A percentile compares a stretch with the other conserved stretches of the same genome.
These are phyloP conservation scores for Cephalotrichum gorgonifer DNA, from an alignment of 2,329 filamentous ascomycete species.

Conservation along the genomic window DNA sequence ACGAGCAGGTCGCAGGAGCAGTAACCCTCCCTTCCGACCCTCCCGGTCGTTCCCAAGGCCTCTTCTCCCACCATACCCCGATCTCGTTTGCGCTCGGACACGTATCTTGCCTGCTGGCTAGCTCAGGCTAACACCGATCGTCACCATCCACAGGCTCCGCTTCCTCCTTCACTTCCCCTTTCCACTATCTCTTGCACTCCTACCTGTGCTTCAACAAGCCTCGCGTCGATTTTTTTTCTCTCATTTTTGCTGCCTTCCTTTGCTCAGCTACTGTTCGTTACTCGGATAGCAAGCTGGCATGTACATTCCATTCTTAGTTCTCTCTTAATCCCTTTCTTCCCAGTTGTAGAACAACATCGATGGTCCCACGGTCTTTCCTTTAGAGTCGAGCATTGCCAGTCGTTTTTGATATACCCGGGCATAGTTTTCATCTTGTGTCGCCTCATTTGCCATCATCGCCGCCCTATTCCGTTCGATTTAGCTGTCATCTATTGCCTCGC, in stretches of 20 bases:
- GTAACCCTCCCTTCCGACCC: background rate
- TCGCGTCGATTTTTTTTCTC: background rate
- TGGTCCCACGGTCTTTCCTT: background rate
- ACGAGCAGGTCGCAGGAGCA: background rate
- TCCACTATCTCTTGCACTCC: background rate
- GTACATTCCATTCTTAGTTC: conserved; percentile 1
- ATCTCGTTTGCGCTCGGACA: background rate
- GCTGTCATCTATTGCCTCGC: background rate
- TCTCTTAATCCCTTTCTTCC: background rate
- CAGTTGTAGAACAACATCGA: background rate
- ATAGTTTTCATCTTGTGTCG: background rate
- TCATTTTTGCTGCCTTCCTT: background rate
- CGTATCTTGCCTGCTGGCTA: background rate
- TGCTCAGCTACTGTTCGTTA: background rate
- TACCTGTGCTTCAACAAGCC: background rate
- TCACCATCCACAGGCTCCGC: background rate
- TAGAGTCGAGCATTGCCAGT: conserved; percentile 2
- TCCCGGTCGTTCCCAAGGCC: background rate
- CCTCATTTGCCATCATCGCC: background rate
- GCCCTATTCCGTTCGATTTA: background rate
- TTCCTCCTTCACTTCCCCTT: background rate
- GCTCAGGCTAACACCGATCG: background rate
- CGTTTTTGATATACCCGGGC: conserved; percentile 5
- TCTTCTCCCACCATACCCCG: background rate
- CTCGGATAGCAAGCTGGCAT: conserved; percentile 1